Percentiles rank a stretch among this genome's conserved stretches.
These are phyloP conservation scores for Coccomyxa sp. DNA, from an alignment of 139 green algal genomes.

Conservation along the genomic window DNA sequence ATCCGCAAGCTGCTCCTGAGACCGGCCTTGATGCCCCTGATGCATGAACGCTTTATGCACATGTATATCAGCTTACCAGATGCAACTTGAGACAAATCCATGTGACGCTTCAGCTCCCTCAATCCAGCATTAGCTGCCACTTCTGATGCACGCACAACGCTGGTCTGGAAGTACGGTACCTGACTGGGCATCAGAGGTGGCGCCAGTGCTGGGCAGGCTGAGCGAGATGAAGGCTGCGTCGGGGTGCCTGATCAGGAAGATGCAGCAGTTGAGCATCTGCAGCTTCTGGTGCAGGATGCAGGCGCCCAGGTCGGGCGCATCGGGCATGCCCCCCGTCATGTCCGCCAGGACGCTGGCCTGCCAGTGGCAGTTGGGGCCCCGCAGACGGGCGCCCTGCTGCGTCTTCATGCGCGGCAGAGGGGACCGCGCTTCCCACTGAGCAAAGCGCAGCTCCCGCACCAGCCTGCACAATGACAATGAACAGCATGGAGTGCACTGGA, in stretches of 20 bases:
- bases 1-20: too few species aligned
- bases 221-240: not conserved
- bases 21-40: too few species aligned
- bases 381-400: not conserved
- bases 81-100: too few species aligned
- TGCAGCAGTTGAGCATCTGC: constrained; percentile 75
- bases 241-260: constrained; percentile 11
- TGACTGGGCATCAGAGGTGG: not conserved
- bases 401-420: constrained; percentile 55
- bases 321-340: not conserved
- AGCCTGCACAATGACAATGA: too few species aligned
- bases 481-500: too few species aligned
- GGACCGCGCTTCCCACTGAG: constrained; percentile 51
- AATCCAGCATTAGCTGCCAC: too few species aligned
- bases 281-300: constrained; percentile 86
- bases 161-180: not conserved
- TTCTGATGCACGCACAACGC: too few species aligned
- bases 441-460: constrained; percentile 49
- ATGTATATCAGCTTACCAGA: too few species aligned
- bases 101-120: too few species aligned
- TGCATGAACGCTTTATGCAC: too few species aligned
- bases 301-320: constrained; percentile 37
- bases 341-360: constrained; percentile 4
- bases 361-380: not conserved
- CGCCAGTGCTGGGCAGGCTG: too few species aligned